Percentiles rank a stretch among this genome's conserved stretches.
Evolutionary conservation across 2,329 filamentous ascomycete species (phyloP).

Genomic region (Penicillium sp.): DNA sequence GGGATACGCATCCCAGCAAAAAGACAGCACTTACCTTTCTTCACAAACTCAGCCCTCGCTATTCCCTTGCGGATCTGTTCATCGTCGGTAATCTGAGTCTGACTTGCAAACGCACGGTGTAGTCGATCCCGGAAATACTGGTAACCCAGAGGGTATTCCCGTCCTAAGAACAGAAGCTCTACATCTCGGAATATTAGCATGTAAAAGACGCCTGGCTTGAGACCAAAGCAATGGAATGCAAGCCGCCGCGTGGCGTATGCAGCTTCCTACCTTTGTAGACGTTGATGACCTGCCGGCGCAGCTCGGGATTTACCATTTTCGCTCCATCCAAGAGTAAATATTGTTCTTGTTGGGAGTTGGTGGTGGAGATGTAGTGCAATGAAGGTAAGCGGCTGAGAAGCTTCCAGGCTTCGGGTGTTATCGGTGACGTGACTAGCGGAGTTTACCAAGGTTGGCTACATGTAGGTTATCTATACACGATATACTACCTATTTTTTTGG

Average conservation of each 20-base stretch:
- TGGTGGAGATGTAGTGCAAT: neutral
- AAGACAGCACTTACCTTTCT: conserved; percentile 63
- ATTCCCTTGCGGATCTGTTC: conserved; percentile 74
- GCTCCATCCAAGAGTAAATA: conserved; percentile 1
- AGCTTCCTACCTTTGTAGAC: conserved; percentile 74
- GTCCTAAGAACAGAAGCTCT: conserved; percentile 83
- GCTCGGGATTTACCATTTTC: conserved; percentile 50
- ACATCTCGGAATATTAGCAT: neutral
- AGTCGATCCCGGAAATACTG: conserved; percentile 76
- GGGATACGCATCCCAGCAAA: neutral
- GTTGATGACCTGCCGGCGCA: conserved; percentile 75
- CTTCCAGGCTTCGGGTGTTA: conserved; percentile 16
- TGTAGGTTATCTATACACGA: neutral
- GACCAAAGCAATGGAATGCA: neutral
- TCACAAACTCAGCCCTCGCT: conserved; percentile 77
- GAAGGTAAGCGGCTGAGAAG: conserved; percentile 6
- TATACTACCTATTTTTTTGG: neutral
- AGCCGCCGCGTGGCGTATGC: neutral
- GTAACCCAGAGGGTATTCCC: conserved; percentile 83
- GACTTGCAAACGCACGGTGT: conserved; percentile 79
- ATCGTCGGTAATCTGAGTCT: conserved; percentile 67
- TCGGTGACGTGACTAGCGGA: conserved; percentile 20
- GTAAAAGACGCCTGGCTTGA: neutral
- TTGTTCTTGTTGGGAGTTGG: neutral
- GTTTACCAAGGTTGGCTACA: neutral